Evolutionary conservation across 2,329 filamentous ascomycete genomes (phyloP).

Genomic region (Neocatenulostroma microsporum): DNA sequence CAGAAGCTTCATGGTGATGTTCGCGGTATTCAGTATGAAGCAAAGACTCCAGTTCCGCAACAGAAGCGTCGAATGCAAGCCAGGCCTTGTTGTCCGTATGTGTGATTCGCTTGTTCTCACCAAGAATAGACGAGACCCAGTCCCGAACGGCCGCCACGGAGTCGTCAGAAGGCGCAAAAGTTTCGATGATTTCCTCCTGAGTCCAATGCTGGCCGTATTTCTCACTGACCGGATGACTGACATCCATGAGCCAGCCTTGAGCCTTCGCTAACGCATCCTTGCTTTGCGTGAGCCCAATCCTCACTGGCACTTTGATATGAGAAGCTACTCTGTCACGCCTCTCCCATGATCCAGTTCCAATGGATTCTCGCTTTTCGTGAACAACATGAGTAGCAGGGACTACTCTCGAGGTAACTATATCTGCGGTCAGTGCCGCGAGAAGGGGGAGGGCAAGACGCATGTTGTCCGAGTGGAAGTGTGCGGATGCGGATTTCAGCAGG

Average conservation of each 20-base stretch:
- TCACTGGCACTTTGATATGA: slow-evolving; percentile 13
- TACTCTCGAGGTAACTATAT: no score
- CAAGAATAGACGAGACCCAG: slow-evolving; percentile 20
- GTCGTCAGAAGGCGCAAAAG: slow-evolving; percentile 19
- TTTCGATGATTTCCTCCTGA: slow-evolving; percentile 18
- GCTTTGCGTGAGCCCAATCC: slow-evolving; percentile 16
- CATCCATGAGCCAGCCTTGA: slow-evolving; percentile 14
- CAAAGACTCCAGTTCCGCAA: slow-evolving; percentile 21
- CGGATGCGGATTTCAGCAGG: no score
- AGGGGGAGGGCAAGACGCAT: no score
- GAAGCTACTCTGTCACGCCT: slow-evolving; percentile 8
- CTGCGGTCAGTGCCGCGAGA: no score
- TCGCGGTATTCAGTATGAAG: slow-evolving; percentile 23
- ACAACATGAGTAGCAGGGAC: slow-evolving; percentile 9
- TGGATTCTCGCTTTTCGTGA: slow-evolving; percentile 12
- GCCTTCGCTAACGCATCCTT: slow-evolving; percentile 9
- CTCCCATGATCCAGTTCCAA: slow-evolving; percentile 5
- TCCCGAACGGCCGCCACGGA: slow-evolving; percentile 17
- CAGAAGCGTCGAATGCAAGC: slow-evolving; percentile 27
- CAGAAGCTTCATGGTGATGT: slow-evolving; percentile 17
- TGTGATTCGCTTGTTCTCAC: slow-evolving; percentile 16
- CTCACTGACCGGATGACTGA: slow-evolving; percentile 10
- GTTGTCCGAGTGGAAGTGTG: no score
- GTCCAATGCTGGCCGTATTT: slow-evolving; percentile 7
- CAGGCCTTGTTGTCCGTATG: slow-evolving; percentile 29